Conservation (phyloP, 2,329 filamentous ascomycete species). For the Aspergillus ustus region DNA sequence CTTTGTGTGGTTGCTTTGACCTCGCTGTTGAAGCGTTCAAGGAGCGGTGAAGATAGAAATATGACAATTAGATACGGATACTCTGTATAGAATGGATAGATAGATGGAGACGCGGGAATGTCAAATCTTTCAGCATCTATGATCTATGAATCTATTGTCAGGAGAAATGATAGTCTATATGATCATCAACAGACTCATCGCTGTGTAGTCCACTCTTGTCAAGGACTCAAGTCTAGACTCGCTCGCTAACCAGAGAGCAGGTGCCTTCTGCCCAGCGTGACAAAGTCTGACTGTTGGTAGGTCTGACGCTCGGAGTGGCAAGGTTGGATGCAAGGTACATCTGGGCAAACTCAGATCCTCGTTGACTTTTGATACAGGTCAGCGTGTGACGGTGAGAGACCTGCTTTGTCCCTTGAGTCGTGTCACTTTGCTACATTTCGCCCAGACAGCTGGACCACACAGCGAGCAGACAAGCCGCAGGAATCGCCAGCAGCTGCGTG, state of each 20-base stretch:
- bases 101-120: neutral
- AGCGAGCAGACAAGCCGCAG: neutral
- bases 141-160: neutral
- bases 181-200: neutral
- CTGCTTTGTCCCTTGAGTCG: neutral
- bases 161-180: neutral
- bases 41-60: neutral
- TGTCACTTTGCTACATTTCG: neutral
- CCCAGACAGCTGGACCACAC: neutral
- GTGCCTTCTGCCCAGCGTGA: neutral
- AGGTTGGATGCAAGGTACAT: neutral
- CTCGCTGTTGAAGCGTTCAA: neutral
- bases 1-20: neutral
- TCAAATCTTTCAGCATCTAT: neutral
- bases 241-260: neutral
- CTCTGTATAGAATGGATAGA: neutral
- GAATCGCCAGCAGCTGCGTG: neutral
- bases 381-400: neutral
- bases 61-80: neutral
- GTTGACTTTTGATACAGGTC: neutral
- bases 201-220: neutral
- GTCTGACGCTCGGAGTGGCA: neutral
- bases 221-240: constrained; percentile 4
- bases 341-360: neutral
- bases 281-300: neutral